Percentiles rank a stretch among this genome's conserved stretches.
These are phyloP conservation scores for Neurospora sublineolata DNA, from an alignment of 495 filamentous ascomycete genomes.

Conservation along the genomic window DNA sequence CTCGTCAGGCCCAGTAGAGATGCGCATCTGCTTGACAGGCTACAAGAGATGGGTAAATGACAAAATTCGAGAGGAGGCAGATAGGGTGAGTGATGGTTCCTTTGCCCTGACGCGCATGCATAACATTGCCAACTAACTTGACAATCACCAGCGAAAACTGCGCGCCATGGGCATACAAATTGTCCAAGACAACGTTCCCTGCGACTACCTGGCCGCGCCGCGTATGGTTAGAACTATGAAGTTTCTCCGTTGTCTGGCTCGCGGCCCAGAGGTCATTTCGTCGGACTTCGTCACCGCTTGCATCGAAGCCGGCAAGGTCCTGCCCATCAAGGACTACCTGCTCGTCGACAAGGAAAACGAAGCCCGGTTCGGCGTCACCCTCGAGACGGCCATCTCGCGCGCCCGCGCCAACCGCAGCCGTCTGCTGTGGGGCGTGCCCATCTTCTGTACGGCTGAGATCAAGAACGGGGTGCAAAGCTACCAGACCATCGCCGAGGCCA, in stretches of 20 bases:
- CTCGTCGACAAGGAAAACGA: conserved; percentile 64
- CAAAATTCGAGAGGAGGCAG: conserved; percentile 57
- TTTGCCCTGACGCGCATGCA: background rate
- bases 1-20: conserved; percentile 43
- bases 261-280: conserved; percentile 59
- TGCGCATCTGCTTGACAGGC: conserved; percentile 67
- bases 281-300: conserved; percentile 71
- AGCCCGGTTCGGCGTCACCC: conserved; percentile 51
- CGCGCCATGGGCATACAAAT: conserved; percentile 75
- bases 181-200: conserved; percentile 58
- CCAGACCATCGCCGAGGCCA: conserved; percentile 70
- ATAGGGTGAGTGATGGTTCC: conserved; percentile 50
- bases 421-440: conserved; percentile 57
- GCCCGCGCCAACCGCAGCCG: conserved; percentile 65
- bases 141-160: conserved; percentile 53
- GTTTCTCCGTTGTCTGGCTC: conserved; percentile 77
- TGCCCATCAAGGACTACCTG: conserved; percentile 47
- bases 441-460: conserved; percentile 72
- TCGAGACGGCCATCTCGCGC: conserved; percentile 50
- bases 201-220: conserved; percentile 81
- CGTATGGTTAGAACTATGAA: conserved; percentile 79
- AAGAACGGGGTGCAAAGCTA: conserved; percentile 74
- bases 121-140: conserved; percentile 11
- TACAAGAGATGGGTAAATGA: conserved; percentile 65
- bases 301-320: conserved; percentile 44